Percentiles rank a stretch among this genome's conserved stretches.
phyloP scores from a whole-genome alignment of 768 basidiomycete species.

The Russula sp. region DNA sequence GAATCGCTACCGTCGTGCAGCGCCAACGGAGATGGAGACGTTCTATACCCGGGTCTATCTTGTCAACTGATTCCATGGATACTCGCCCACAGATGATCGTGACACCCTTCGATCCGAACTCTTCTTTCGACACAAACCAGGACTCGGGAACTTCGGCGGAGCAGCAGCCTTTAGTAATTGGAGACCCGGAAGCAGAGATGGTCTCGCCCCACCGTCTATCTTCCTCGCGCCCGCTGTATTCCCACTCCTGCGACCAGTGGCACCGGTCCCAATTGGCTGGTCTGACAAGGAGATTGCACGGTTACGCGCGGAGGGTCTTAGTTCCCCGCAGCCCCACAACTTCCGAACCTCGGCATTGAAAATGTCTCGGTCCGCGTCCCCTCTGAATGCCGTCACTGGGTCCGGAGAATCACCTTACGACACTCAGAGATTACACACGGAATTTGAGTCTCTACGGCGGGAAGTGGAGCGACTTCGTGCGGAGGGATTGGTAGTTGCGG shows the following conservation, averaged over 20 bases:
- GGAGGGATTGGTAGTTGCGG: constrained; percentile 29
- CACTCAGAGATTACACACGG: constrained; percentile 17
- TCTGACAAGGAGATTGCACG: constrained; percentile 23
- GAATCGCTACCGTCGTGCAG: too few relatives aligned
- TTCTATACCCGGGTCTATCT: background rate
- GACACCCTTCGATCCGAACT: constrained; percentile 7
- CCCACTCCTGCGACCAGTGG: background rate
- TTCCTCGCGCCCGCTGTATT: background rate
- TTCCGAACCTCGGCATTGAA: background rate
- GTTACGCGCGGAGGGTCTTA: background rate
- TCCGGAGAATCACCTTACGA: background rate
- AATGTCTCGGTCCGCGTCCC: background rate
- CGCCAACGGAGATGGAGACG: too few relatives aligned
- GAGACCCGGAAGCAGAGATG: background rate
- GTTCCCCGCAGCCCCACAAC: background rate
- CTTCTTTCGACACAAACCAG: background rate
- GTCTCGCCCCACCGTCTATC: background rate
- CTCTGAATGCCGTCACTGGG: background rate
- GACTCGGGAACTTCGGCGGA: background rate
- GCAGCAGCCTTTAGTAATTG: background rate
- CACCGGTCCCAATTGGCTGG: constrained; percentile 5
- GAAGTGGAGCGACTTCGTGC: constrained; percentile 32
- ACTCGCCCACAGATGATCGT: background rate
- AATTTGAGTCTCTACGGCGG: constrained; percentile 34
- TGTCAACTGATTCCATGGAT: background rate